Conservation (phyloP, 129 eudicot species). For the Helianthus annuus region HanXRQr2.0-SUNRISE NC_035435.2:113080704-113081203, state of each 20-base stretch:
- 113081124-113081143: no score
- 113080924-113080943: background rate
- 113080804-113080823: conserved; percentile 21
- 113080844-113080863: conserved; percentile 20
- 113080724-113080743: background rate
- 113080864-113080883: conserved; percentile 24
- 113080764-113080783: conserved; percentile 16
- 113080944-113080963: background rate
- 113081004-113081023: conserved; percentile 21
- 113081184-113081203: no score
- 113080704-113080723: background rate
- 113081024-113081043: background rate
- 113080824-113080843: conserved; percentile 23
- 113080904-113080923: background rate
- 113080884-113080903: background rate
- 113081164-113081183: no score
- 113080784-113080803: conserved; percentile 22
- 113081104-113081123: background rate
- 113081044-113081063: conserved; percentile 11
- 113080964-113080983: background rate
- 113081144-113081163: no score
- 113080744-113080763: background rate
- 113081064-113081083: conserved; percentile 18
- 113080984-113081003: conserved; percentile 11
- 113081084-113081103: background rate